These are phyloP conservation scores for Juglanconis juglandina DNA, from an alignment of 2,329 filamentous ascomycete species.

Conservation along the genomic window DNA sequence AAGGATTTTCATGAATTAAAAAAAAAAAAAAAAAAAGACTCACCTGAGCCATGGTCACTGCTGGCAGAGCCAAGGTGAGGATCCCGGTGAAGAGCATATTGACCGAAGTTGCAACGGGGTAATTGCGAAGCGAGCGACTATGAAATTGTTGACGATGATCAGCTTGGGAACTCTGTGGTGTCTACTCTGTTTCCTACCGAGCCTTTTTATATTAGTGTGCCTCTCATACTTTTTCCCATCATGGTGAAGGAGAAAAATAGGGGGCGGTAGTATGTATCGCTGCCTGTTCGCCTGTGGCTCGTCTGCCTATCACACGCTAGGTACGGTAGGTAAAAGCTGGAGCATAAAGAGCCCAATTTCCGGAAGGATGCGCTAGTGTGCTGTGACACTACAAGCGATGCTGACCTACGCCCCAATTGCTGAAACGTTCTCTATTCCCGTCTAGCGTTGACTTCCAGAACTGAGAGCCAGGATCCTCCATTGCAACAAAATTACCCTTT, in stretches of 20 bases:
- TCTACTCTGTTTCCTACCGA: neutral
- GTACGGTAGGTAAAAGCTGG: neutral
- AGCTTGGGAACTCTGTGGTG: neutral
- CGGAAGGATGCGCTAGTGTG: neutral
- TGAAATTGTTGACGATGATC: neutral
- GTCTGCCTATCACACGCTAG: neutral
- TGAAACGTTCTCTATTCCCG: neutral
- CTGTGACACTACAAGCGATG: neutral
- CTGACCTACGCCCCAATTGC: no score
- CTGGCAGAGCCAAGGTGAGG: conserved; percentile 2
- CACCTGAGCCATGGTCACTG: conserved; percentile 5
- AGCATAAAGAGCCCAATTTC: neutral
- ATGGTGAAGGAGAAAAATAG: neutral
- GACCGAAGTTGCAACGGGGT: no score
- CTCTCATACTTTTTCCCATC: neutral
- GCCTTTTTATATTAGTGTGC: neutral
- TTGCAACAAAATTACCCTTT: no score
- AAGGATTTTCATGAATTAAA: no score
- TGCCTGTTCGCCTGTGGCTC: neutral
- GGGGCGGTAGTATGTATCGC: neutral
- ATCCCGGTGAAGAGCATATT: conserved; percentile 1
- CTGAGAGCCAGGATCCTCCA: no score
- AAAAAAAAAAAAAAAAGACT: neutral
- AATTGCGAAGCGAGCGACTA: no score
- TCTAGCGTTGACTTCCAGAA: neutral